Conservation (phyloP, 2,329 filamentous ascomycete species). For the Diaporthe batatas region DNA sequence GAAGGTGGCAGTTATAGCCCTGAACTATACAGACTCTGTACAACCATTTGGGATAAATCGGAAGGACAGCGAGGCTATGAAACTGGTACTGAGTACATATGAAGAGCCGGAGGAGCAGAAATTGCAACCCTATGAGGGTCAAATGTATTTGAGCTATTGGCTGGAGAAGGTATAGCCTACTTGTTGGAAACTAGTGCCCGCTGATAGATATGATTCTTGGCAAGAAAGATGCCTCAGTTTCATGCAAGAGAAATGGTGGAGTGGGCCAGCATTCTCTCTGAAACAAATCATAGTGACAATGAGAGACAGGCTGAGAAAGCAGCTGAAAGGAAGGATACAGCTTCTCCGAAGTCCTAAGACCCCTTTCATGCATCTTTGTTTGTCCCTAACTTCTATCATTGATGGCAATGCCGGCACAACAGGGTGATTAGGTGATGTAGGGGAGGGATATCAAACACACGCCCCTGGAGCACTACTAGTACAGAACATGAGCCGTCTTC, state of each 20-base stretch:
- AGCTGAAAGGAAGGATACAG: neutral
- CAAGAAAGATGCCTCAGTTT: too few relatives aligned
- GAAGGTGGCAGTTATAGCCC: neutral
- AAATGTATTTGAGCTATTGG: neutral
- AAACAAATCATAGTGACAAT: neutral
- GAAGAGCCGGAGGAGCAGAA: neutral
- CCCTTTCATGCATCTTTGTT: neutral
- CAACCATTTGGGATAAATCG: neutral
- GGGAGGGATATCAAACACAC: neutral
- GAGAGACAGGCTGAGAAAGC: neutral
- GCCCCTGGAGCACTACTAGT: neutral
- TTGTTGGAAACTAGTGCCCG: neutral
- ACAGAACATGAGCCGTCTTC: neutral
- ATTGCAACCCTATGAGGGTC: slow-evolving; percentile 3
- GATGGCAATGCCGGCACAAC: neutral
- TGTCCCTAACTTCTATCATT: neutral
- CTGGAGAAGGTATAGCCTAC: too few relatives aligned
- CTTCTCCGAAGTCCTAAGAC: neutral
- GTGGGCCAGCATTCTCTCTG: neutral
- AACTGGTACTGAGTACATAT: slow-evolving; percentile 1
- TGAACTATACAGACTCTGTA: slow-evolving; percentile 17
- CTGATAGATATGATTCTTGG: neutral
- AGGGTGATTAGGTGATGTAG: neutral
- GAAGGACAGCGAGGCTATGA: neutral
- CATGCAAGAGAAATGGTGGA: neutral